Base-by-base conservation (phyloP, 768 basidiomycete genomes). In the Heimioporus sp. region DNA sequence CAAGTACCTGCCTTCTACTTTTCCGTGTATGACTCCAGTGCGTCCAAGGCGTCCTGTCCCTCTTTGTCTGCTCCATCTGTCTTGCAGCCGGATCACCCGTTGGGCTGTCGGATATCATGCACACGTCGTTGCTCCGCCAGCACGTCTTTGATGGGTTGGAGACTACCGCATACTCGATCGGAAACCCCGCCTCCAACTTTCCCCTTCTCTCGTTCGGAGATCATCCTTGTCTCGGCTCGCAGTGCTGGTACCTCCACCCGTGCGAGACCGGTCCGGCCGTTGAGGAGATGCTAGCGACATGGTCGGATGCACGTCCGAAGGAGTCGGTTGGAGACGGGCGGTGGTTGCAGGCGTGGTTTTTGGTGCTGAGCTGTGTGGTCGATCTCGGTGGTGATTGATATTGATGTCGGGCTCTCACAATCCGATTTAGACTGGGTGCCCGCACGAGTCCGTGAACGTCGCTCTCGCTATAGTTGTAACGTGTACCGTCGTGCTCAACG, bases 221-320 rank as follows among this genome's bases (percentile, higher is more conserved):
- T 51, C 93, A 95, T 61, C 93, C 92, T 0, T 82, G 77, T 6
- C 74, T 88, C 30, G 86, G 83, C 19, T 81, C 73, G 3, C 84
- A 86, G 10, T 85, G 82, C 49, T 96, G 91, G 91, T 91, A 85
- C 62, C 73, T 96, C 36, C 93, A 96, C 65, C 93, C 93, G 10
- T 96, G 93, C 65, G 84, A 90, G 65, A 88, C 85, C 4, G 76
- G 77, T 10, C 68, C 67, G 32, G 80, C 83, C 1, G 80, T 96
- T 2, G 71, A 73, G 20, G 92, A 95, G 68, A 71, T 96, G 19
- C 65, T 92, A 69, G 58, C 62, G 19, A 87, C 83, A 54, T 40
- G 52, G 66, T 48, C 52, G 15, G 53, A 50, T 15, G 42, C 13
- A 17, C 34, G 35, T 15, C 31, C 37, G 35, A 30, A 50, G 17